Evolutionary conservation across 2,329 filamentous ascomycete genomes (phyloP).

Genomic region (Neonectria sp.): DNA sequence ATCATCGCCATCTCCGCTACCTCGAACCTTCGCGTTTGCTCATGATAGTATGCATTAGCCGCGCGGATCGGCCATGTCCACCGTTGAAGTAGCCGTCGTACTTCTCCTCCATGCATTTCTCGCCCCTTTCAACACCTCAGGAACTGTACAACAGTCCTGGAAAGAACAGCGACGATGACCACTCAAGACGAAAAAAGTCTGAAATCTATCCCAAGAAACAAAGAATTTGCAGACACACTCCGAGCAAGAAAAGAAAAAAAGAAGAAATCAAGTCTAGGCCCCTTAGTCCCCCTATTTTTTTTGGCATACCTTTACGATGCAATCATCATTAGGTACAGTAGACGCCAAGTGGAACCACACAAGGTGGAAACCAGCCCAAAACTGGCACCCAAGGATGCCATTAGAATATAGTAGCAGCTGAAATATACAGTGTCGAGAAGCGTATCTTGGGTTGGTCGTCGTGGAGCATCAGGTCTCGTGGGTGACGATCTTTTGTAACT

Average conservation of each 20-base stretch:
- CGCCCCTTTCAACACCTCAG: constrained; percentile 4
- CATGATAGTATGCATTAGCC: constrained; percentile 15
- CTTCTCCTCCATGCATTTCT: constrained; percentile 28
- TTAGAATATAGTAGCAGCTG: constrained; percentile 46
- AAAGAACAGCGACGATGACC: constrained; percentile 13
- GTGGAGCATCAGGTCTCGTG: constrained; percentile 44
- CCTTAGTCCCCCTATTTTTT: constrained; percentile 40
- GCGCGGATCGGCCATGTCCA: constrained; percentile 15
- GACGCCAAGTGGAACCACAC: constrained; percentile 28
- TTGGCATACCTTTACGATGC: constrained; percentile 41
- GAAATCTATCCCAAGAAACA: constrained; percentile 30
- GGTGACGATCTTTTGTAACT: constrained; percentile 27
- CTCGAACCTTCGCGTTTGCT: constrained; percentile 8
- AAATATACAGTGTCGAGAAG: constrained; percentile 49
- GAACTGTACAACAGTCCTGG: constrained; percentile 8
- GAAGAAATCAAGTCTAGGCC: constrained; percentile 32
- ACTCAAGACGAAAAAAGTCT: constrained; percentile 13
- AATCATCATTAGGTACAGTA: constrained; percentile 31
- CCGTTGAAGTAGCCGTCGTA: constrained; percentile 20
- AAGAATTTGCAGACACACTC: constrained; percentile 11
- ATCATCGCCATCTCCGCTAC: neutral
- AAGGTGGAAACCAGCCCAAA: constrained; percentile 43
- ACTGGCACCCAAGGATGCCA: constrained; percentile 38
- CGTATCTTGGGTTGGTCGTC: constrained; percentile 45
- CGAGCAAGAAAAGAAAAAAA: constrained; percentile 3